A percentile compares a stretch with the other conserved stretches of the same genome.
Evolutionary conservation across 768 basidiomycete genomes (phyloP).

Genomic region (Crepidotus variabilis): DNA sequence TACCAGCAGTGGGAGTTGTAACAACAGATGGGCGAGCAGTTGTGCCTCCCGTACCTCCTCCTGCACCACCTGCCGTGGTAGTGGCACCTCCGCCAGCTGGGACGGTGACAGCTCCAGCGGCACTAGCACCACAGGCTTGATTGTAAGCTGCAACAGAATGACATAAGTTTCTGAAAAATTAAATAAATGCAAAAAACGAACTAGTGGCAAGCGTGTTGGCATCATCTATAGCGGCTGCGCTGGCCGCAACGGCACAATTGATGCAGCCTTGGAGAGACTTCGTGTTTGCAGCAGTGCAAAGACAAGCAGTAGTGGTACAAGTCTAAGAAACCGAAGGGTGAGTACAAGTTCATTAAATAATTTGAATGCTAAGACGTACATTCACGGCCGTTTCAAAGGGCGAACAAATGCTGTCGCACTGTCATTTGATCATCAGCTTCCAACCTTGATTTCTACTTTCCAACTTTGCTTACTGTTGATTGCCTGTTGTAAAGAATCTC

Average conservation of each 20-base stretch:
- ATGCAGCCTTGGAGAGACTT: conserved; percentile 24
- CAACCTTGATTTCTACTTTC: not conserved
- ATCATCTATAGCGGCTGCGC: conserved; percentile 10
- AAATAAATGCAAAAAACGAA: conserved; percentile 12
- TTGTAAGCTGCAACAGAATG: conserved; percentile 4
- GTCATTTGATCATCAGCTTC: not conserved
- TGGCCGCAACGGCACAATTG: conserved; percentile 21
- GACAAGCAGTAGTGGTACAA: conserved; percentile 20
- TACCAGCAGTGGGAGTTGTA: not conserved
- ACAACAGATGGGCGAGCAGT: not conserved
- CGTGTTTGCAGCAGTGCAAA: conserved; percentile 23
- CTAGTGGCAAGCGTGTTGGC: conserved; percentile 22
- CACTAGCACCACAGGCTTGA: not conserved
- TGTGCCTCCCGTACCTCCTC: not conserved
- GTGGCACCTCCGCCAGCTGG: not conserved
- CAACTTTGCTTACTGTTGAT: not conserved
- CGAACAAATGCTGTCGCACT: not conserved
- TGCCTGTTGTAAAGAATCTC: not conserved
- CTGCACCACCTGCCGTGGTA: not conserved
- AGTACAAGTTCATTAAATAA: not conserved
- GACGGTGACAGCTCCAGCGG: not conserved
- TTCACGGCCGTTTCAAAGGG: not conserved
- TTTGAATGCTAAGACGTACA: not conserved
- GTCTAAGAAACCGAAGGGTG: conserved; percentile 11
- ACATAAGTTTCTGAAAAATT: not conserved